These are phyloP conservation scores for Scolecobasidium constrictum DNA, from an alignment of 2,329 filamentous ascomycete species.

Conservation along the genomic window DNA sequence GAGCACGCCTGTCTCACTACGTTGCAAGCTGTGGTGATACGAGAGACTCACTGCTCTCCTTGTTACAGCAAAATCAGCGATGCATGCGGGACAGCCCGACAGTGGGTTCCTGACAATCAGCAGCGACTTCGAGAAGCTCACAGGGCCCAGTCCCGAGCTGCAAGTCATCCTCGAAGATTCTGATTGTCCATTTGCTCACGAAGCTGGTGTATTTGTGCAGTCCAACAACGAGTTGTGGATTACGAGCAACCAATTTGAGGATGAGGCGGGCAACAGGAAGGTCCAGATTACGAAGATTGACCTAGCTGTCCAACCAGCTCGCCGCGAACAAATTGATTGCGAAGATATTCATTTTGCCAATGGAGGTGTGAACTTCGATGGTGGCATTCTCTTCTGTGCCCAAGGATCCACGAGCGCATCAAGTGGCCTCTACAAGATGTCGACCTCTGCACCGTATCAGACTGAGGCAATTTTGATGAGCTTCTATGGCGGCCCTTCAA, in stretches of 20 bases:
- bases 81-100: too few species aligned
- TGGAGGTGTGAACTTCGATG: conserved; percentile 20
- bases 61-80: too few species aligned
- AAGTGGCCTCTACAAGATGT: conserved; percentile 16
- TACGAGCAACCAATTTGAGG: conserved; percentile 24
- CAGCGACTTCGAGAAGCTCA: conserved; percentile 14
- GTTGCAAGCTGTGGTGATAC: too few species aligned
- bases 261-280: conserved; percentile 13
- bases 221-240: conserved; percentile 23
- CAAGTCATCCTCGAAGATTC: conserved; percentile 28
- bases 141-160: conserved; percentile 25
- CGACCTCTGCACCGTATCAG: background rate
- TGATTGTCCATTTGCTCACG: conserved; percentile 38
- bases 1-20: too few species aligned
- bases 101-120: too few species aligned
- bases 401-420: conserved; percentile 20
- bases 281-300: conserved; percentile 14
- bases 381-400: conserved; percentile 22
- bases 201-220: conserved; percentile 30
- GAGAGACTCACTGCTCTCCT: too few species aligned
- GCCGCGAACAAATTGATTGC: conserved; percentile 4
- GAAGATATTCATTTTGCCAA: conserved; percentile 15
- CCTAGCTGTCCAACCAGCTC: conserved; percentile 5
- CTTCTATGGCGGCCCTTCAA: conserved; percentile 9
- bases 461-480: conserved; percentile 5